Evolutionary conservation across 352 stramenopile genomes (phyloP).

Genomic region (Phytopythium oedochilum): DNA sequence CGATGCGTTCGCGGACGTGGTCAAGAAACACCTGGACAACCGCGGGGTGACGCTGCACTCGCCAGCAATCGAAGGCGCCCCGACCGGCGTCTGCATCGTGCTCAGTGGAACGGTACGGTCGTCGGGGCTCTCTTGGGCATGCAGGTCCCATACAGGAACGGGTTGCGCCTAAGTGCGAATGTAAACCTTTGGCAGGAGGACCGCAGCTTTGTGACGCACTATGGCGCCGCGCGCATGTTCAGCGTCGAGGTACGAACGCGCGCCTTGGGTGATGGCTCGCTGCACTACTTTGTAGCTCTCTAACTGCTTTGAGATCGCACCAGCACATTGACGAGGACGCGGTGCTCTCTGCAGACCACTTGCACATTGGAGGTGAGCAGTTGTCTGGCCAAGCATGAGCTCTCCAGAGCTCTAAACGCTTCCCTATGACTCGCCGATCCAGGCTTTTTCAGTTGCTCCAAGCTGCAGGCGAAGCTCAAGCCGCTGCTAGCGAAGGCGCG

Average conservation of each 20-base stretch:
- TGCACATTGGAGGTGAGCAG: slow-evolving; percentile 73
- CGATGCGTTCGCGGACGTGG: slow-evolving; percentile 34
- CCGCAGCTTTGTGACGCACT: slow-evolving; percentile 82
- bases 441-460: slow-evolving; percentile 76
- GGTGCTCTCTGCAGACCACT: slow-evolving; percentile 49
- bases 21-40: slow-evolving; percentile 40
- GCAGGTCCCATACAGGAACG: background rate
- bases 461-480: slow-evolving; percentile 53
- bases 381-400: background rate
- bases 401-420: background rate
- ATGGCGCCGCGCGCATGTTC: slow-evolving; percentile 61
- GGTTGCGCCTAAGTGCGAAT: background rate
- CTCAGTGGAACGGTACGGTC: slow-evolving; percentile 58
- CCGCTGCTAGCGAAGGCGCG: slow-evolving; percentile 49
- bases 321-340: slow-evolving; percentile 63
- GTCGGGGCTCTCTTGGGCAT: background rate
- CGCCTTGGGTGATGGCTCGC: too few species aligned
- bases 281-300: too few species aligned
- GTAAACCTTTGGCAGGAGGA: slow-evolving; percentile 35
- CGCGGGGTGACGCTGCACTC: slow-evolving; percentile 40
- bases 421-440: background rate
- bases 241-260: slow-evolving; percentile 36
- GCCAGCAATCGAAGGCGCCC: slow-evolving; percentile 23
- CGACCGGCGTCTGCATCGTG: slow-evolving; percentile 79
- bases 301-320: background rate